Evolutionary conservation across 2,329 filamentous ascomycete species (phyloP), one percentile per base, ranked within the genome.

Genomic region (Akanthomyces muscarius): DNA sequence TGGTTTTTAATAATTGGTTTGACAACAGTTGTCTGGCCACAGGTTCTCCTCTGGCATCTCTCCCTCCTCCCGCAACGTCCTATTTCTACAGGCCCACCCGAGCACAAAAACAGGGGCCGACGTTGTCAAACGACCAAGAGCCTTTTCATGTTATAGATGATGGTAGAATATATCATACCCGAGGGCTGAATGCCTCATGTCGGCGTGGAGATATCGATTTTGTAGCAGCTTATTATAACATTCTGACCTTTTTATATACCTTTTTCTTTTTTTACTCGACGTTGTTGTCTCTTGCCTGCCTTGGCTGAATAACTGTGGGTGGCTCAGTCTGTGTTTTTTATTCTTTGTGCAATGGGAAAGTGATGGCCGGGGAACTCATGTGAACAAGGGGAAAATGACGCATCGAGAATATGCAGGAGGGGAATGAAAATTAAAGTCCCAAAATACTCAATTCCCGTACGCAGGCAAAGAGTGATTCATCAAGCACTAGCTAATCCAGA

Each of bases 161-260:
- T 54, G 58, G 58, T 61, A 50, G 60, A 56, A 55, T 50, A 62
- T 55, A 50, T 62, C 60, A 62, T 62, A 55, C 52, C 51, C 60
- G 60, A 62, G 52, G 60, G 30, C 18, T 50, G 51, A 50, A 36
- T 30, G 50, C 52, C 44, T 62, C 60, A 62, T 16, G 51, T 21
- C 30, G 30, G 60, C 44, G 51, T 55, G 60, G 42, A 48, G n/a
- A 42, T 53, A 38, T 42, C 48, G 48, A 53, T 61, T 60, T 60
- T 44, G 18, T n/a, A 47, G 45, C 55, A 58, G 45, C 33, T 38
- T 47, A 38, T 61, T 36, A 61, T 54, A 13, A 54, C 45, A 41
- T 41, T 55, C 21, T 13, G 28, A 42, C 41, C 10, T 58, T 63
- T 47, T 55, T 45, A 52, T 63, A 51, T 63, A 63, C 33, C 52